A percentile compares a stretch with the other conserved stretches of the same genome.
Evolutionary conservation across 2,329 filamentous ascomycete genomes (phyloP).

Genomic region (Thelonectria blattea): DNA sequence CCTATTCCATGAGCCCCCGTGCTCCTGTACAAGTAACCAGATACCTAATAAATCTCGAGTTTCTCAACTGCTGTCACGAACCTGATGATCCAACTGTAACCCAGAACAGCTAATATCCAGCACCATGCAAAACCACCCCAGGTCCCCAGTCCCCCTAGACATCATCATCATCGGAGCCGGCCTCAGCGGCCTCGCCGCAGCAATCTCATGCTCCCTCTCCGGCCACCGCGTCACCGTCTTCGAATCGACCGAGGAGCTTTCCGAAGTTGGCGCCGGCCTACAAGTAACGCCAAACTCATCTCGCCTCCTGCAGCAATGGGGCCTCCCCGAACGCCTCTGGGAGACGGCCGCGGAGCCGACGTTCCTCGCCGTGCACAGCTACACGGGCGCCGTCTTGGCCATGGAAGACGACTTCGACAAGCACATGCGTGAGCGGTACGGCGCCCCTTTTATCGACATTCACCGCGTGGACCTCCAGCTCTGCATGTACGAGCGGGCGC

Average conservation of each 20-base stretch:
- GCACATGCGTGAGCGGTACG: slow-evolving; percentile 60
- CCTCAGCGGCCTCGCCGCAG: slow-evolving; percentile 49
- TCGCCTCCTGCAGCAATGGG: slow-evolving; percentile 57
- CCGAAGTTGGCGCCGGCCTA: slow-evolving; percentile 58
- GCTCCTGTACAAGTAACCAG: no score
- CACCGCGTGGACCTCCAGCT: slow-evolving; percentile 68
- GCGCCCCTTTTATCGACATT: slow-evolving; percentile 63
- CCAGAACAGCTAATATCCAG: no score
- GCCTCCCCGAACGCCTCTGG: slow-evolving; percentile 53
- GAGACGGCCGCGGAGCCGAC: slow-evolving; percentile 49
- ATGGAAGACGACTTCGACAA: slow-evolving; percentile 58
- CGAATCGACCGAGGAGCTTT: slow-evolving; percentile 48
- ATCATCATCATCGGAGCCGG: slow-evolving; percentile 52
- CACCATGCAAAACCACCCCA: slow-evolving; percentile 12
- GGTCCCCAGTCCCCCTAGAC: slow-evolving; percentile 34
- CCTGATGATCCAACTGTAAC: no score
- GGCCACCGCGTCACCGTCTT: slow-evolving; percentile 50
- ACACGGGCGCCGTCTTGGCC: slow-evolving; percentile 56
- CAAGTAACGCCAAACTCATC: slow-evolving; percentile 59
- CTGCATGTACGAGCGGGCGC: slow-evolving; percentile 57
- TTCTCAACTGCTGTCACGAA: no score
- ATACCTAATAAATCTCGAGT: no score
- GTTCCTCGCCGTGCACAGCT: slow-evolving; percentile 58
- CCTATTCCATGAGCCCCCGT: no score
- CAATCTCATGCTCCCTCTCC: slow-evolving; percentile 45